Conservation (phyloP, 257 asterid species). For the Lycium barbarum region DNA sequence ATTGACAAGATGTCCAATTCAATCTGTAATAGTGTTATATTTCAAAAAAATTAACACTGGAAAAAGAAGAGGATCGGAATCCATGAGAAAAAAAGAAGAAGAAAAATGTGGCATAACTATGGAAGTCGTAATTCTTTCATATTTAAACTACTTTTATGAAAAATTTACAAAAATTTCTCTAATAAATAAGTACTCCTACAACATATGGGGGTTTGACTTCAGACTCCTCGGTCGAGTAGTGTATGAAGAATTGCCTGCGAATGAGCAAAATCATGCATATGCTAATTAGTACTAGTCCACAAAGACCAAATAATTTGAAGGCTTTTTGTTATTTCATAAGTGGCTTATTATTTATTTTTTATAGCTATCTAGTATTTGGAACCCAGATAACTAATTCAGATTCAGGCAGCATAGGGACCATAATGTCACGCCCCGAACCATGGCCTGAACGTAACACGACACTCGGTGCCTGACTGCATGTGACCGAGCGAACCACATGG, state of each 20-base stretch:
- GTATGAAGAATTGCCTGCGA: constrained; percentile 27
- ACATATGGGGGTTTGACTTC: background rate
- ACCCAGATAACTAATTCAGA: too few species aligned
- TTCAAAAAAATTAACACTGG: background rate
- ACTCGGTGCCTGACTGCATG: too few species aligned
- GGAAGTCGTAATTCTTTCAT: background rate
- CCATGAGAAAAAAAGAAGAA: background rate
- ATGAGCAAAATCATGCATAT: background rate
- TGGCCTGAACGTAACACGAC: too few species aligned
- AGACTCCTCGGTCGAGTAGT: background rate
- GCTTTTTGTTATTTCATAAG: background rate
- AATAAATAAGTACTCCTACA: background rate
- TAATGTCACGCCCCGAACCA: too few species aligned
- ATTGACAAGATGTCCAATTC: background rate
- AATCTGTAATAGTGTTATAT: too few species aligned
- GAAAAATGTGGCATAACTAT: background rate
- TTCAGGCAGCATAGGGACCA: too few species aligned
- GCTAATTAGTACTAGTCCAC: background rate
- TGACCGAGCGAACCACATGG: too few species aligned
- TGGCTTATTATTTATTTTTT: too few species aligned
- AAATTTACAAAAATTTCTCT: background rate
- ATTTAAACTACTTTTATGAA: too few species aligned
- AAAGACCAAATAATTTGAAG: background rate
- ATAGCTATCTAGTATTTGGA: too few species aligned
- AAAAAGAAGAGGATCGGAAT: too few species aligned